Base-by-base conservation (phyloP, 2,329 filamentous ascomycete genomes). In the Nannizzia gypsea region DNA sequence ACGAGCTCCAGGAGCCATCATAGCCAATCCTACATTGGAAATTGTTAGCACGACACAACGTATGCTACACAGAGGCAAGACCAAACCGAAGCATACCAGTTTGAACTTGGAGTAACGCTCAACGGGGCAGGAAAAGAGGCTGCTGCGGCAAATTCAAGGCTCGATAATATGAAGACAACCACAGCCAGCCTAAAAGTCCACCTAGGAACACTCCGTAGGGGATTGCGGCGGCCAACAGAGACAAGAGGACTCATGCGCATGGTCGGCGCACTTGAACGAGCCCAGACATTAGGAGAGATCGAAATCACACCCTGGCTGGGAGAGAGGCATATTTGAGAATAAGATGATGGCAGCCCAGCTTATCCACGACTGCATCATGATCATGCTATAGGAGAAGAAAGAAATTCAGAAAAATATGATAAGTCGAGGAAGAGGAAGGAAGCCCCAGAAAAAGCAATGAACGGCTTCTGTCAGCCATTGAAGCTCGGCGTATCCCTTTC, bases 1-100 rank as follows among this genome's bases (percentile, higher is more conserved):
- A 65, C 60, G 67, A 59, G 24, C 66, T 69, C 68, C 68, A 70
- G 17, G 55, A 56, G 4, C 68, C 68, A 64, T 70, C 68, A 60
- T 63, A 62, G 22, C 62, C 62, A 57, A 63, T 57, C 62, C 62
- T 63, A 31, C 9, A n/a, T 40, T 34, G 11, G 44, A 58, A 31
- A 15, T 15, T 24, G 26, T 54, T 34, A 54, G 48, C 20, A 28
- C 46, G 9, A 24, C 20, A 9, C 15, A 17, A 11, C 13, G 11
- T 46, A 2, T 46, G 6, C 46, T 17, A 50, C 48, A 52, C 8
- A n/a, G 1, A 2, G 24, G 31, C 9, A 13, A 6, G 44, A n/a
- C 11, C 5, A 13, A 17, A 17, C 11, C 6, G 15, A 31, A 57
- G 55, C 59, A 58, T 59, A 63, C 62, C 62, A 63, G 11, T 61